Evolutionary conservation across 208 protist genomes (phyloP).

Genomic region (Angomonas desouzai): DNA sequence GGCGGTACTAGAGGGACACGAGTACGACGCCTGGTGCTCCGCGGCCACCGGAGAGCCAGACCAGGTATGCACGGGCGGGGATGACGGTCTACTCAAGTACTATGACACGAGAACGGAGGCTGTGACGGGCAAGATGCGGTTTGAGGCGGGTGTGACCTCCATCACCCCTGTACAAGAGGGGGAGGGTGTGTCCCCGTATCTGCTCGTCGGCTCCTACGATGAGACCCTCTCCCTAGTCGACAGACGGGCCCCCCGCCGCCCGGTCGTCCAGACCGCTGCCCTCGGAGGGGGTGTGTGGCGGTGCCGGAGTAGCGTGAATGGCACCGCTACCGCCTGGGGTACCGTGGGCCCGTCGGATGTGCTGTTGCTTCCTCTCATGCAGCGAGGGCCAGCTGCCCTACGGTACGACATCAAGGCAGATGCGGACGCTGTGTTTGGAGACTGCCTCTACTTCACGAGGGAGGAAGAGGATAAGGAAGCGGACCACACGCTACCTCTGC

Average conservation of each 20-base stretch:
- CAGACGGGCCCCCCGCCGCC: constrained; percentile 33
- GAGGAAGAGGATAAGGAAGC: background rate
- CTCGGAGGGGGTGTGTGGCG: constrained; percentile 86
- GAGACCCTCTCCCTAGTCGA: constrained; percentile 75
- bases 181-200: constrained; percentile 30
- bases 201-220: constrained; percentile 79
- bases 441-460: constrained; percentile 14
- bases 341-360: background rate
- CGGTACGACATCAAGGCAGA: constrained; percentile 38
- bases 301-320: constrained; percentile 33
- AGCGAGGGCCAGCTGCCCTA: constrained; percentile 71
- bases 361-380: constrained; percentile 80
- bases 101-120: constrained; percentile 40
- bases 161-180: constrained; percentile 51
- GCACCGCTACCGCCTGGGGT: background rate
- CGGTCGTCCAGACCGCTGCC: constrained; percentile 29
- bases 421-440: constrained; percentile 36
- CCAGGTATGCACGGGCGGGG: constrained; percentile 62
- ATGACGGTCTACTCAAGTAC: constrained; percentile 69
- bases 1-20: constrained; percentile 47
- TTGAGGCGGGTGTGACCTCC: constrained; percentile 75
- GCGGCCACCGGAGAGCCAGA: constrained; percentile 16
- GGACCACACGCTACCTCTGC: background rate
- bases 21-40: constrained; percentile 85
- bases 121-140: constrained; percentile 31